Evolutionary conservation across 768 basidiomycete species (phyloP), one percentile per base, ranked within the genome.

Genomic region (Suillus brevipes): DNA sequence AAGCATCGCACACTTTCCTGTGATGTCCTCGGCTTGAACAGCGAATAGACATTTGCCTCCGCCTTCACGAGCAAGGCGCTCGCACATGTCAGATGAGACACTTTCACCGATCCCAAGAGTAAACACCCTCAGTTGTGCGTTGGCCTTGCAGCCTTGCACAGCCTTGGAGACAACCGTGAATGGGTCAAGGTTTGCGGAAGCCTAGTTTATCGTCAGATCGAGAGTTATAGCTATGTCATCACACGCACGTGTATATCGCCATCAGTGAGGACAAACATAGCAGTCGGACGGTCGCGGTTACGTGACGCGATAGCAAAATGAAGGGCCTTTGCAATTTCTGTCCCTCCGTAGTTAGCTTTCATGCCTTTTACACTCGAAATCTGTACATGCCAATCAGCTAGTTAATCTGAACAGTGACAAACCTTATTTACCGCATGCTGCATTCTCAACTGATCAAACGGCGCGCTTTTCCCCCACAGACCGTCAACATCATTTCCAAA

Each of bases 241-340:
- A 61, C 40, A 66, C 70, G 4, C 40, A 73, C 65, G 52, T 77
- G 1, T 34, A 85, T 80, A 60, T 81, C 73, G 20, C 88, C 88
- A 64, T 88, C 88, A 2, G 88, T 89, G 37, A 89, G 74, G 16
- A 89, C 71, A 65, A 89, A 87, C 9, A 87, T 71, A 9, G 76
- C 80, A 0, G 84, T 84, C 1, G 87, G 79, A 1, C 79, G 77
- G 36, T 70, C 65, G 10, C 23, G 57, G 9, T 67, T 71, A 7
- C 84, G 79, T 6, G 70, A 70, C 1, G 61, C 36, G n/a, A 87
- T 77, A 28, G 81, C 81, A 1, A 58, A 34, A 5, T 71, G 62
- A 31, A 89, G 71, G 0, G 86, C 87, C 0, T 20, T 12, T 0
- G 72, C 53, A 9, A 86, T 81, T 57, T 88, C 80, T 1, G 88